Base-by-base conservation (phyloP, 768 basidiomycete genomes). In the Daedaleopsis sinensis region DNA sequence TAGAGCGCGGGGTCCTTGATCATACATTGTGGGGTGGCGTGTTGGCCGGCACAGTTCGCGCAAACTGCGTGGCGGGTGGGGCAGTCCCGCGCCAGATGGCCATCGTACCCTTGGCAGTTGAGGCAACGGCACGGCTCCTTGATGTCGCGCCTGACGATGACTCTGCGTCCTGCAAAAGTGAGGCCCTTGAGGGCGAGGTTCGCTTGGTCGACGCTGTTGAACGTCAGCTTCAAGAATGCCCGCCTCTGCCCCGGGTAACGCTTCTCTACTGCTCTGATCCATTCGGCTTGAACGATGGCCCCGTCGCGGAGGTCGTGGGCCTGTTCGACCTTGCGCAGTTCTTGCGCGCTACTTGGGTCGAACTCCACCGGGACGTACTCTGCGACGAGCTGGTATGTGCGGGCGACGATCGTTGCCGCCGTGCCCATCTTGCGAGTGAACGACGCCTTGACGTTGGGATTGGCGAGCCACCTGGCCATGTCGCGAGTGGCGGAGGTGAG, bases 181-280 rank as follows among this genome's bases (percentile, higher is more conserved):
- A 71, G 43, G 0, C 74, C 72, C 13, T 68, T 47, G n/a, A 75
- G 65, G 7, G 64, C 65, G 0, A 55, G n/a, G 63, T 75, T 76
- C 1, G 70, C 72, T 16, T 55, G 47, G 15, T 65, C 50, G 2
- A 58, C 37, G 7, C 58, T 38, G 13, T 10, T 35, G 44, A 76
- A 65, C 0, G 55, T 57, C 5, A 76, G 21, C 2, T 74, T 61
- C 0, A 68, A 51, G 47, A 72, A 71, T 0, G 72, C 72, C 0
- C 58, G 53, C 11, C 47, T 39, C 57, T 75, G 77, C 0, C 38
- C 46, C 5, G 19, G 24, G 0, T 13, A 12, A 1, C 70, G 62
- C 4, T 52, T 24, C 11, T 66, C 62, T 0, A 53, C 21, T 1
- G 70, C 63, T 43, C 74, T 75, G 13, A 76, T 68, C 66, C 60